These are phyloP conservation scores for Dipteronia sinensis DNA, from an alignment of 345 rosid genomes.

Conservation along the genomic window DNA sequence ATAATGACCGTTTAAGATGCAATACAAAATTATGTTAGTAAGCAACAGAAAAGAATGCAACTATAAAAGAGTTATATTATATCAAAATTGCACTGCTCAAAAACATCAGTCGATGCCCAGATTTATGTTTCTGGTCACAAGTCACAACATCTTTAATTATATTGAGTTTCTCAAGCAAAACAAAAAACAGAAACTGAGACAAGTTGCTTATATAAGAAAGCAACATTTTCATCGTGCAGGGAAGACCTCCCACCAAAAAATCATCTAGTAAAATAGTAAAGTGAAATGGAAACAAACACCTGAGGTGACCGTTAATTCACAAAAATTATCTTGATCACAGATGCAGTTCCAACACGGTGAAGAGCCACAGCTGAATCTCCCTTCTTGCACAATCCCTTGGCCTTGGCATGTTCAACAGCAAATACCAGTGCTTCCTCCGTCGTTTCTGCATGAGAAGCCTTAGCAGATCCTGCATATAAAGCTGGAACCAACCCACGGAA, in stretches of 20 bases:
- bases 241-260: too few relatives aligned
- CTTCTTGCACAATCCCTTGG: slow-evolving; percentile 62
- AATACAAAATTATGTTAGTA: not conserved
- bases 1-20: not conserved
- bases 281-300: not conserved
- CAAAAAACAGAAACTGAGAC: not conserved
- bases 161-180: not conserved
- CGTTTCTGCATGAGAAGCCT: slow-evolving; percentile 85
- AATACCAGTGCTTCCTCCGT: slow-evolving; percentile 92
- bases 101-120: not conserved
- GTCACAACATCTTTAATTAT: not conserved
- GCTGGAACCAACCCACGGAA: slow-evolving; percentile 85
- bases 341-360: slow-evolving; percentile 87
- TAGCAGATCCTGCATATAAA: slow-evolving; percentile 86
- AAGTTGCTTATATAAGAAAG: too few relatives aligned
- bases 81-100: not conserved
- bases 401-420: slow-evolving; percentile 68
- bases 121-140: not conserved
- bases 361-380: slow-evolving; percentile 93
- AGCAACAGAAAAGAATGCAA: not conserved
- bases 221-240: too few relatives aligned
- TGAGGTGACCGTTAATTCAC: slow-evolving; percentile 46
- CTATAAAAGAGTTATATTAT: not conserved
- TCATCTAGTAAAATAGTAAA: too few relatives aligned
- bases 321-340: slow-evolving; percentile 89